A percentile compares a stretch with the other conserved stretches of the same genome.
phyloP scores from a whole-genome alignment of 805 yeast species.

The Myxozyma udenii region DNA sequence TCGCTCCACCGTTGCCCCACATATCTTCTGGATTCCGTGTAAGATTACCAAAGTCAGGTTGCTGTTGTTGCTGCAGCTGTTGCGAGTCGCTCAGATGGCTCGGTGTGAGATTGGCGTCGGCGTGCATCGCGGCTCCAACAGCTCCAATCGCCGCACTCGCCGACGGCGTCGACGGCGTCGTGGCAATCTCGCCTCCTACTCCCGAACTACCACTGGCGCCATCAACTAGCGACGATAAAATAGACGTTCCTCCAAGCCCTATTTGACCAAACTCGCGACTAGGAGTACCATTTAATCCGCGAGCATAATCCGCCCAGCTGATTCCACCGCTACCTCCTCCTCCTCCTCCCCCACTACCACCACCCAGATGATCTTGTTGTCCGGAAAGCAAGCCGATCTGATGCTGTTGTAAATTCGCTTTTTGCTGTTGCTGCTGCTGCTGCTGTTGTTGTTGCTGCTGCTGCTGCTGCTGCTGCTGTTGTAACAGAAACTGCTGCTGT shows the following conservation, averaged over 20 bases:
- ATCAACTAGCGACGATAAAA: not conserved
- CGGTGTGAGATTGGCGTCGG: too few species aligned
- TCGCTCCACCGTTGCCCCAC: too few species aligned
- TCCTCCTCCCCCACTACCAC: not conserved
- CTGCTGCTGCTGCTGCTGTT: slow-evolving; percentile 13
- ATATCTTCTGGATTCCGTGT: slow-evolving; percentile 5
- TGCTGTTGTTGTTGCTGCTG: slow-evolving; percentile 17
- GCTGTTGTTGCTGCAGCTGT: too few species aligned
- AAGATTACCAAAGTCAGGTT: too few species aligned
- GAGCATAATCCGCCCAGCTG: too few species aligned
- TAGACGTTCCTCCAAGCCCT: not conserved
- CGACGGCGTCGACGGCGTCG: not conserved
- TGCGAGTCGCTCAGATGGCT: too few species aligned
- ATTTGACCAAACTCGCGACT: too few species aligned
- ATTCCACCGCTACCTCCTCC: not conserved
- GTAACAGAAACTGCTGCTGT: slow-evolving; percentile 8
- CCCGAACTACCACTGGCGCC: too few species aligned
- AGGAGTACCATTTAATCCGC: not conserved
- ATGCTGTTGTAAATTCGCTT: not conserved
- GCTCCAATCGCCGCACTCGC: too few species aligned
- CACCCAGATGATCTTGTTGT: too few species aligned
- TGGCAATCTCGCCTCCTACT: not conserved
- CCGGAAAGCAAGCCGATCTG: slow-evolving; percentile 9
- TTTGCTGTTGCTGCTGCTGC: slow-evolving; percentile 11
- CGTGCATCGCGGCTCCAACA: not conserved